Percentiles rank a stretch among this genome's conserved stretches.
Evolutionary conservation across 1,284 basidiomycete species (phyloP).

Genomic region (Rhizoctonia solani): DNA sequence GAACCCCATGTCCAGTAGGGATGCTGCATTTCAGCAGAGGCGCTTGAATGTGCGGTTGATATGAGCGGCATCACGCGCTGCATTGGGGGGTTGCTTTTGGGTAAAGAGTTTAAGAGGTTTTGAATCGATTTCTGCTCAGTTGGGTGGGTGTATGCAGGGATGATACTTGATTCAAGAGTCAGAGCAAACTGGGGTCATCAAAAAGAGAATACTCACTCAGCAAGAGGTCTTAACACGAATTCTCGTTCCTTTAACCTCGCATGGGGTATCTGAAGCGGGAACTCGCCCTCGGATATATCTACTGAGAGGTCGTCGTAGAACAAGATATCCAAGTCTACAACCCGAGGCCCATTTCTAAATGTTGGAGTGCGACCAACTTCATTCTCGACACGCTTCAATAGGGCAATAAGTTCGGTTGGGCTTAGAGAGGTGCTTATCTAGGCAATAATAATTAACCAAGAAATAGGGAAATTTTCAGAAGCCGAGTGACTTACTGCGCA

Average conservation of each 20-base stretch:
- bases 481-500: slow-evolving; percentile 66
- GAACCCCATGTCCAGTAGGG: slow-evolving; percentile 37
- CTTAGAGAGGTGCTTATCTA: slow-evolving; percentile 75
- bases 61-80: slow-evolving; percentile 38
- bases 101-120: slow-evolving; percentile 2
- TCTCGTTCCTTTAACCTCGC: slow-evolving; percentile 80
- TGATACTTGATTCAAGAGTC: slow-evolving; percentile 41
- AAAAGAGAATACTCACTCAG: slow-evolving; percentile 63
- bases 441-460: neutral
- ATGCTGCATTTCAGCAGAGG: slow-evolving; percentile 37
- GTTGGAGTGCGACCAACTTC: slow-evolving; percentile 82
- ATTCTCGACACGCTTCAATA: slow-evolving; percentile 77
- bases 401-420: slow-evolving; percentile 63
- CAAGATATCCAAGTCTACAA: slow-evolving; percentile 90
- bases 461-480: neutral
- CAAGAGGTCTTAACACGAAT: slow-evolving; percentile 87
- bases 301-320: slow-evolving; percentile 72
- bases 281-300: slow-evolving; percentile 59
- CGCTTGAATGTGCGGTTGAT: slow-evolving; percentile 37
- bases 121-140: slow-evolving; percentile 3
- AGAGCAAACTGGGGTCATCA: neutral
- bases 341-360: slow-evolving; percentile 84
- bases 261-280: slow-evolving; percentile 84
- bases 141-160: slow-evolving; percentile 44
- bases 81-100: neutral